phyloP scores from a whole-genome alignment of 2,329 filamentous ascomycete species.

The Phyllosticta capitalensis region DNA sequence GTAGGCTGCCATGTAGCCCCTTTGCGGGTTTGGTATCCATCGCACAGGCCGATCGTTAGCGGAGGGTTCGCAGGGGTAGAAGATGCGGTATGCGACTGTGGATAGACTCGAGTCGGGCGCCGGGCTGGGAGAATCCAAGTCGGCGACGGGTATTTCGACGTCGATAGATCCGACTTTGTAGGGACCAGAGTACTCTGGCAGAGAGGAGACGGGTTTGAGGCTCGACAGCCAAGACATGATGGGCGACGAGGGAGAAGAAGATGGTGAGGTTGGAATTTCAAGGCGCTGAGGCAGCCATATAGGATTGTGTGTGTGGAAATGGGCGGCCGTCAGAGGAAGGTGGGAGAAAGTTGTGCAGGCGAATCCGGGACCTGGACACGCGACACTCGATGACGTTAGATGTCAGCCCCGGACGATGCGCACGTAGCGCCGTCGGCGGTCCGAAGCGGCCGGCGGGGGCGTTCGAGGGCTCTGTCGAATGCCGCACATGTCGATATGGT shows the following conservation, averaged over 20 bases:
- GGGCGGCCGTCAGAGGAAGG: not conserved
- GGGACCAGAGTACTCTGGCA: constrained; percentile 67
- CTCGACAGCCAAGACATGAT: constrained; percentile 33
- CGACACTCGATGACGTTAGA: constrained; percentile 1
- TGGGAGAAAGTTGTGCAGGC: not conserved
- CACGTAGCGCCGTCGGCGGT: not conserved
- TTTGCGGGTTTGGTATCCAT: constrained; percentile 72
- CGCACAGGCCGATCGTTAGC: constrained; percentile 50
- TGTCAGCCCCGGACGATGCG: not conserved
- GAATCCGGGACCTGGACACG: constrained; percentile 2
- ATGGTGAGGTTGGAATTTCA: not conserved
- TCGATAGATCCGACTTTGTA: constrained; percentile 73
- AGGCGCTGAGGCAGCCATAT: not conserved
- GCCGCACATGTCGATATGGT: not conserved
- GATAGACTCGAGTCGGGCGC: constrained; percentile 46
- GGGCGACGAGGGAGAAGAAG: not conserved
- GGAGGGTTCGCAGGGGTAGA: constrained; percentile 56
- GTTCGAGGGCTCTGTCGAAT: not conserved
- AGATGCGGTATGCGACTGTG: constrained; percentile 72
- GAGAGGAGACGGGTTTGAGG: constrained; percentile 59
- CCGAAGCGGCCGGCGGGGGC: not conserved
- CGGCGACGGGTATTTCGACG: constrained; percentile 61
- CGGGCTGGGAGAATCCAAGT: constrained; percentile 40
- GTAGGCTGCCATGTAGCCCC: constrained; percentile 65
- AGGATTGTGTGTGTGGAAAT: not conserved